Evolutionary conservation across 1,139 yeast species (phyloP), one percentile per base, ranked within the genome.

Genomic region (Keqinozyma sinolaborantium): DNA sequence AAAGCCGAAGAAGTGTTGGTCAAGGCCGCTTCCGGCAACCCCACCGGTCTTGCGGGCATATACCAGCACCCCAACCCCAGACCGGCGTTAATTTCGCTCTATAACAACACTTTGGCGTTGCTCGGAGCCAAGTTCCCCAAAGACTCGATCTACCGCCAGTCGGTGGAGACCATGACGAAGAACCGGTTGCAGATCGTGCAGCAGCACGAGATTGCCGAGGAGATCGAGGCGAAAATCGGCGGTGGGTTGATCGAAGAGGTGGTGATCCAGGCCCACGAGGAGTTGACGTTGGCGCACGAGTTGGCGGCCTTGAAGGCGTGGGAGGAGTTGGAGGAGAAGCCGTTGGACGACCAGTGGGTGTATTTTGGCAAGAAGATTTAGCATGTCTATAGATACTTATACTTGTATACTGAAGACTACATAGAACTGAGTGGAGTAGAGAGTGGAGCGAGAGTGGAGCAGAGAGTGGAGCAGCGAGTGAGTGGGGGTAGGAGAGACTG

Each of bases 221-320:
- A 70, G 45, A 83, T 86, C 48, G 95, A 86, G 63, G 62, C 66
- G 41, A 65, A 79, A 55, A 82, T 86, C 43, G 95, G 95, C 13
- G 77, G 82, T 44, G 95, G 95, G 2, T 73, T 86, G 46, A 81
- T 86, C 44, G 95, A 86, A 62, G 95, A 86, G 64, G 63, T 86
- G 35, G 58, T 86, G 36, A 69, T 84, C 39, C 95, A 86, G 63
- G 95, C 95, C 11, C 77, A 81, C 45, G 95, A 85, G 39, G 95
- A 87, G 61, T 74, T 77, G 47, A 73, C 67, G 31, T 70, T 87
- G 55, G 82, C 86, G 33, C 65, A 76, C 48, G 75, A 79, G 55
- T 65, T 87, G 67, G 80, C 82, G 25, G 76, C 69, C 40, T 73
- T 82, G 72, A 80, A 83, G 58, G 58, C 57, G 27, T 79, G 85